These are phyloP conservation scores for Amoeboaphelidium protococcarum DNA, from an alignment of 371 early-diverging fungal genomes.

Conservation along the genomic window DNA sequence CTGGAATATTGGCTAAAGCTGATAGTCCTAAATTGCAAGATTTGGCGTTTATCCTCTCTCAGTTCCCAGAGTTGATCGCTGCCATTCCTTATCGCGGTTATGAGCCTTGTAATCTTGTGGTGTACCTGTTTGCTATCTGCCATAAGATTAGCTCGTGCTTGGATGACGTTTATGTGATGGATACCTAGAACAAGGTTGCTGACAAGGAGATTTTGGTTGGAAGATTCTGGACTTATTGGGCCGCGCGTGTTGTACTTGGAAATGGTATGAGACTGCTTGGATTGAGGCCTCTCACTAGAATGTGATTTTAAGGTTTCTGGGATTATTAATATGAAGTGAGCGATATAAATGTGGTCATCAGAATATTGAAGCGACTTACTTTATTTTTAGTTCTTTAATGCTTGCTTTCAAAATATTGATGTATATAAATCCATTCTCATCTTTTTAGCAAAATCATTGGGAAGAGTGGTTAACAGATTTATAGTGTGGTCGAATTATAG, in stretches of 20 bases:
- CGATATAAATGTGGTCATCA: background rate
- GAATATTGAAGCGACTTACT: too few relatives aligned
- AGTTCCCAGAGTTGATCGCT: conserved; percentile 67
- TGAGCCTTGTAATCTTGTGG: conserved; percentile 83
- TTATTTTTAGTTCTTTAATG: too few relatives aligned
- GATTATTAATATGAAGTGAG: background rate
- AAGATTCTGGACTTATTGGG: conserved; percentile 41
- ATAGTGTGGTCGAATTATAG: too few relatives aligned
- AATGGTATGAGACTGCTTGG: conserved; percentile 54
- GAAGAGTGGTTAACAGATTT: too few relatives aligned
- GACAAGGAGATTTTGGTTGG: conserved; percentile 51
- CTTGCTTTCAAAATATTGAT: too few relatives aligned
- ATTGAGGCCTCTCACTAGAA: conserved; percentile 46
- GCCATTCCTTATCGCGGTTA: conserved; percentile 20
- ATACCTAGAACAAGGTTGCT: too few relatives aligned
- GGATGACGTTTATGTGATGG: conserved; percentile 56
- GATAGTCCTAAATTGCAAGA: conserved; percentile 40
- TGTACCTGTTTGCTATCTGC: conserved; percentile 65
- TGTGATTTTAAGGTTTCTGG: conserved; percentile 38
- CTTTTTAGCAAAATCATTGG: too few relatives aligned
- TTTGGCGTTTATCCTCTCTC: conserved; percentile 51
- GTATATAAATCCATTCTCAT: too few relatives aligned
- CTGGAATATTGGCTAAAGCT: conserved; percentile 16
- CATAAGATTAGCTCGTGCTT: conserved; percentile 59
- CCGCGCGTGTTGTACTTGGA: conserved; percentile 41